Base-by-base conservation (phyloP, 2,329 filamentous ascomycete genomes). In the Nigrospora oryzae region DNA sequence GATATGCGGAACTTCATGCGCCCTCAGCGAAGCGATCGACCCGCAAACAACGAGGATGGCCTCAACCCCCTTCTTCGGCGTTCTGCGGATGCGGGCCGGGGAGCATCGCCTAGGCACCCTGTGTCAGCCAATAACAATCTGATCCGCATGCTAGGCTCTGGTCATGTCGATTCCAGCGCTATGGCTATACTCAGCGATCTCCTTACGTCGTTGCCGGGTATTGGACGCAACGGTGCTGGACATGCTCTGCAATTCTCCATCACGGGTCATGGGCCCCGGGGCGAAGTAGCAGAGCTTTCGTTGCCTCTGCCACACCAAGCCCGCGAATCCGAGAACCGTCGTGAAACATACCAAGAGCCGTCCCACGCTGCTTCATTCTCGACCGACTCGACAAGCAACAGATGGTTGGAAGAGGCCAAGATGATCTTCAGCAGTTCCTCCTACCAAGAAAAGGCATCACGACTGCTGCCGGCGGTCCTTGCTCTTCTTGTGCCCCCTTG, bases 371-470 rank as follows among this genome's bases (percentile, higher is more conserved):
- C 90, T 23, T 71, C 81, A 3, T 97, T 97, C 61, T 69, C 74
- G 16, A 74, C 88, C 10, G 78, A 81, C 34, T 73, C 79, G 10
- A 97, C 93, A 1, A 71, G 76, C 45, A 74, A 77, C 43, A 83
- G 93, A 49, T 98, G 94, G 84, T 80, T 86, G 58, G 89, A 96
- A 58, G 94, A 97, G 63, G 84, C 89, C 10, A 83, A 84, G 51
- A 82, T 98, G 62, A 74, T 97, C 1, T 97, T 93, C 63, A 86
- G 86, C 63, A 85, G 86, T 23, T 66, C 71, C 17, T 73, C 68
- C 40, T 77, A 83, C 43, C 60, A 77, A 4, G 89, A 95, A 40
- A 86, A 86, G 58, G 77, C 82, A 3, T 72, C 77, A 48, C 78
- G 79, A 43, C 72, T 95, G 14, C 67, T 83, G 51, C 83, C 79